phyloP scores from a whole-genome alignment of 2,329 filamentous ascomycete species.

The Alternaria postmessia region DNA sequence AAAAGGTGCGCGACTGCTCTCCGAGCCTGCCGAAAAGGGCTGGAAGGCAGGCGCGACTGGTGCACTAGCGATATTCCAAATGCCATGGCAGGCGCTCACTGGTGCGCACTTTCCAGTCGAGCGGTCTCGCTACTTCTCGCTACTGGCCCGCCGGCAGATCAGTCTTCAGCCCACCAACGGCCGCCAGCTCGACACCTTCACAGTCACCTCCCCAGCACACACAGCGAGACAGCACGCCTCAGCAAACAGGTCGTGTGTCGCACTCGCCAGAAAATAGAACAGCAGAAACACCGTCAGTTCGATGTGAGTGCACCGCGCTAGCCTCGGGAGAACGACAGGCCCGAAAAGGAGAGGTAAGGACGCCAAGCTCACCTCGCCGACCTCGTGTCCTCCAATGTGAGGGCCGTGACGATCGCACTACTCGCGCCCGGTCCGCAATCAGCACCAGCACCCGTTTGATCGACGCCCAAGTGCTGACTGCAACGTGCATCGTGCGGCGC shows the following conservation, averaged over 20 bases:
- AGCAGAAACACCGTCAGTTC: constrained; percentile 18
- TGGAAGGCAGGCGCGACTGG: constrained; percentile 4
- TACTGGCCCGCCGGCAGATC: constrained; percentile 32
- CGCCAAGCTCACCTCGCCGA: constrained; percentile 49
- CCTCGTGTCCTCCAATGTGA: constrained; percentile 39
- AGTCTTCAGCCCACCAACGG: constrained; percentile 24
- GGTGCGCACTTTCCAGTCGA: constrained; percentile 22
- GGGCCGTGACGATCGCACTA: constrained; percentile 44
- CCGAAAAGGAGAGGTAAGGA: constrained; percentile 35
- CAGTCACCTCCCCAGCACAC: background rate
- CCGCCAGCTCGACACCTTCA: constrained; percentile 9
- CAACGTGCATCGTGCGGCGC: constrained; percentile 44
- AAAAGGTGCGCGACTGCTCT: constrained; percentile 21
- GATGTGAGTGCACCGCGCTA: constrained; percentile 20
- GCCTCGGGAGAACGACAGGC: constrained; percentile 34
- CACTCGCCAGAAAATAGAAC: constrained; percentile 8
- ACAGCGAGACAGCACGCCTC: constrained; percentile 3
- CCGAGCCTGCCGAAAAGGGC: constrained; percentile 19
- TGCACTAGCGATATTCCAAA: constrained; percentile 31
- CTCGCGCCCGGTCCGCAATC: constrained; percentile 41
- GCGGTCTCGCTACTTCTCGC: constrained; percentile 22
- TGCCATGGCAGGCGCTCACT: constrained; percentile 23
- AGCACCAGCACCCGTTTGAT: constrained; percentile 52
- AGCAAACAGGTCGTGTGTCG: constrained; percentile 15
- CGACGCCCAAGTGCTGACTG: constrained; percentile 41